Evolutionary conservation across 108 stramenopile genomes (phyloP), one percentile per base, ranked within the genome.

Genomic region (Pseudonitzschia multiseries): DNA sequence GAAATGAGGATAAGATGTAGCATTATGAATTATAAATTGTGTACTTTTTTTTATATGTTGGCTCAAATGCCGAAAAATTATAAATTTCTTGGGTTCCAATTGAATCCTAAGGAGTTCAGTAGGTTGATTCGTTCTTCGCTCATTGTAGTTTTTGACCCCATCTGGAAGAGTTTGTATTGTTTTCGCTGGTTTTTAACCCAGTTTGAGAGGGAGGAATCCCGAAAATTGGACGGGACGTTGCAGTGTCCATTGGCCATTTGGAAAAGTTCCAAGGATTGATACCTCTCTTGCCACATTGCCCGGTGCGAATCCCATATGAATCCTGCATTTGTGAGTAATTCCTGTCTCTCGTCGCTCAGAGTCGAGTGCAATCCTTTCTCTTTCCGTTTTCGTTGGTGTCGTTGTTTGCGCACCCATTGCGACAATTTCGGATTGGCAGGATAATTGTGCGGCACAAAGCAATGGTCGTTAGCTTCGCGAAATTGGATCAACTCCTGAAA

Each of bases 151-250:
- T 31, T 28, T 40, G 61, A 32, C 41, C 76, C 82, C 24, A 69
- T 61, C 21, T 29, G 28, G 22, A 76, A 43, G 24, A 84, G 74
- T 36, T 76, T 76, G 72, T 70, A 71, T 65, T 84, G 84, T 18
- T 69, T 68, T 13, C 83, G 62, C 50, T 81, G 79, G 59, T 68
- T 65, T 27, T 72, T 71, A 9, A 84, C 83, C 83, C 83, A 84
- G 17, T 69, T 66, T 28, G 83, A 76, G 6, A 84, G 73, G 22
- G 73, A 52, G 2, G 69, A 68, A 46, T 74, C 69, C 0, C 44
- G 84, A 51, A 67, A 74, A 67, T 76, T 69, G 46, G 75, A 69
- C 4, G 87, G 85, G 27, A 81, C 80, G n/a, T 57, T 76, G 28
- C 64, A 76, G 43, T 83, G 75, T 9, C 82, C 82, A 73, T 79